phyloP scores from a whole-genome alignment of 768 basidiomycete genomes.

The Austroboletus festivus region DNA sequence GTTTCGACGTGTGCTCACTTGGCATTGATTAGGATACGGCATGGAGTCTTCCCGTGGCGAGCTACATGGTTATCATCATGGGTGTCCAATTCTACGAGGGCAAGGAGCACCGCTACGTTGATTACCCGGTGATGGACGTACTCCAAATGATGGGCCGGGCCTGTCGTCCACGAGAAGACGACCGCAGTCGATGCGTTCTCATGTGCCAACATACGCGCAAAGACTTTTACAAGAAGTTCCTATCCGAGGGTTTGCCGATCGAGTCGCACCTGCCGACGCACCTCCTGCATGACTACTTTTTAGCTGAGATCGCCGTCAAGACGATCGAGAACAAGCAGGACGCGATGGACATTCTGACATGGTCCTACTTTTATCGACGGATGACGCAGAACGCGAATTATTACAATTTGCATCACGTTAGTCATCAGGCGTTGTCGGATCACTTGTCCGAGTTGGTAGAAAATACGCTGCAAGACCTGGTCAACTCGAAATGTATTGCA shows the following conservation, averaged over 20 bases:
- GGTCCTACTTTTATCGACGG: conserved; percentile 97
- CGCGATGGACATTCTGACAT: conserved; percentile 96
- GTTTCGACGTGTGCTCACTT: neutral
- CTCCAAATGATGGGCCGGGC: conserved; percentile 99
- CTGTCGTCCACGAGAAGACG: conserved; percentile 85
- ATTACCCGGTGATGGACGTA: conserved; percentile 98
- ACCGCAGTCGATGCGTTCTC: conserved; percentile 87
- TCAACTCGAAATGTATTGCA: conserved; percentile 91
- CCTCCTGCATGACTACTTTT: conserved; percentile 92
- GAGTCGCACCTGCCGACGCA: conserved; percentile 92
- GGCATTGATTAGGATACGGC: conserved; percentile 70
- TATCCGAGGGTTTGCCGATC: conserved; percentile 95
- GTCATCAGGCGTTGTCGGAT: conserved; percentile 92
- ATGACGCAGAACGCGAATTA: conserved; percentile 98
- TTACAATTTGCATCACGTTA: conserved; percentile 92
- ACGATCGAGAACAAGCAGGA: conserved; percentile 99
- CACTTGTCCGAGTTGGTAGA: conserved; percentile 96
- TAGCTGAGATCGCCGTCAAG: conserved; percentile 97
- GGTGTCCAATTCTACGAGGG: conserved; percentile 97
- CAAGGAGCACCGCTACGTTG: conserved; percentile 95
- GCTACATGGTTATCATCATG: conserved; percentile 99
- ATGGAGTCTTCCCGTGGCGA: conserved; percentile 91
- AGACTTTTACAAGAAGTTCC: conserved; percentile 98
- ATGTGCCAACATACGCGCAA: conserved; percentile 98
- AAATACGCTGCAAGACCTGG: conserved; percentile 84